Conservation (phyloP, 768 basidiomycete genomes). For the Cubamyces lactineus region DNA sequence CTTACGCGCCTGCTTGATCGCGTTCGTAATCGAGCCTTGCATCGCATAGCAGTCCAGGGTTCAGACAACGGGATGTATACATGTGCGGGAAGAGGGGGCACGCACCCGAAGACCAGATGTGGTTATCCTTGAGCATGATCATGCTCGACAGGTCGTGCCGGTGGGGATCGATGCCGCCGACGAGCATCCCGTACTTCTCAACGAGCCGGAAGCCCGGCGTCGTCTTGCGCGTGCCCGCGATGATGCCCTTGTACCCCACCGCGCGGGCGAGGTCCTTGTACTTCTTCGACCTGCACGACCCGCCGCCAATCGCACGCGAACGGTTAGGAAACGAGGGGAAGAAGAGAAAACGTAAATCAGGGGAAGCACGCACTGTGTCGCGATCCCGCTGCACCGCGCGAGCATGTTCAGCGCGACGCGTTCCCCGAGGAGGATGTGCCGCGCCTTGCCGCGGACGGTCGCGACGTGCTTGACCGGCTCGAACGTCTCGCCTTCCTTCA, state of each 20-base stretch:
- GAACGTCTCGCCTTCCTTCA: constrained; percentile 82
- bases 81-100: background rate
- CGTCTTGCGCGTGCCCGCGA: constrained; percentile 97
- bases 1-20: constrained; percentile 80
- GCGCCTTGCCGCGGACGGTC: constrained; percentile 87
- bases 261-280: constrained; percentile 78
- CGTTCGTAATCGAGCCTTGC: constrained; percentile 86
- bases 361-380: constrained; percentile 71
- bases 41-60: no score
- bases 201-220: constrained; percentile 96
- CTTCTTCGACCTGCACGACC: constrained; percentile 66
- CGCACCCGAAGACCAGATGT: constrained; percentile 94
- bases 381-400: constrained; percentile 95
- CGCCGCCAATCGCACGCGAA: constrained; percentile 6
- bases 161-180: constrained; percentile 95
- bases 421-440: constrained; percentile 89
- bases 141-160: constrained; percentile 96
- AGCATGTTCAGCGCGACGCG: constrained; percentile 91
- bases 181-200: constrained; percentile 98
- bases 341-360: background rate
- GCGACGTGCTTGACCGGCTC: constrained; percentile 85
- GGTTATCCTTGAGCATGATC: constrained; percentile 99
- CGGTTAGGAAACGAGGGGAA: background rate
- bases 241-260: constrained; percentile 81
- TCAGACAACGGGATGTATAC: no score